Evolutionary conservation across 208 protist genomes (phyloP).

Genomic region (Trypanosoma platydactyli): DNA sequence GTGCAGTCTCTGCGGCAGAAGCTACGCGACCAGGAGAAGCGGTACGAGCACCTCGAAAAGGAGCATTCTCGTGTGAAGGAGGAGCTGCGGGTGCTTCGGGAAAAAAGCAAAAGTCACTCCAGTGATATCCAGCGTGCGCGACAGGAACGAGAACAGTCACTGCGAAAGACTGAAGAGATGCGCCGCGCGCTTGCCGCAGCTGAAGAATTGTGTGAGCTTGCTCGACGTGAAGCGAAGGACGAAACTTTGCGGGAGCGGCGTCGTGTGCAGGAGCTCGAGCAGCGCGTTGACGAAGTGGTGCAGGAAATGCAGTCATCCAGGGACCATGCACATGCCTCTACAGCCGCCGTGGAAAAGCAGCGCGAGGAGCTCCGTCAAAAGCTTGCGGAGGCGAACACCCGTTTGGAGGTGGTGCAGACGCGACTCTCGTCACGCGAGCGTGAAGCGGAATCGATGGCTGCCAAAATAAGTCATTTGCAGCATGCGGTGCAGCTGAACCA

Average conservation of each 20-base stretch:
- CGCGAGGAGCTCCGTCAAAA: slow-evolving; percentile 36
- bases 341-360: slow-evolving; percentile 26
- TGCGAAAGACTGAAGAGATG: slow-evolving; percentile 29
- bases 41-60: slow-evolving; percentile 18
- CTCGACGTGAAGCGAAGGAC: slow-evolving; percentile 9
- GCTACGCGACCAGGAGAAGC: slow-evolving; percentile 16
- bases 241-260: slow-evolving; percentile 12
- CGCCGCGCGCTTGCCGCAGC: slow-evolving; percentile 22
- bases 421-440: slow-evolving; percentile 29
- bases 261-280: slow-evolving; percentile 12
- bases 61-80: slow-evolving; percentile 20
- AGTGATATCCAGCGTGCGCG: slow-evolving; percentile 20
- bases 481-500: slow-evolving; percentile 62
- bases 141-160: slow-evolving; percentile 23
- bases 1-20: slow-evolving; percentile 16
- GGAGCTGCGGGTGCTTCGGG: slow-evolving; percentile 18
- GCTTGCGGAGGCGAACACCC: slow-evolving; percentile 30
- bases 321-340: slow-evolving; percentile 19
- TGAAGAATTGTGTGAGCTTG: slow-evolving; percentile 16
- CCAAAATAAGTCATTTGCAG: slow-evolving; percentile 44
- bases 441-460: slow-evolving; percentile 34
- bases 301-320: slow-evolving; percentile 19
- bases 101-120: slow-evolving; percentile 19
- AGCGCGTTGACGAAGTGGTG: slow-evolving; percentile 22
- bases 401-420: slow-evolving; percentile 28